A percentile compares a stretch with the other conserved stretches of the same genome.
phyloP scores from a whole-genome alignment of 495 filamentous ascomycete genomes.

The Penicillium simplicissimum region DNA sequence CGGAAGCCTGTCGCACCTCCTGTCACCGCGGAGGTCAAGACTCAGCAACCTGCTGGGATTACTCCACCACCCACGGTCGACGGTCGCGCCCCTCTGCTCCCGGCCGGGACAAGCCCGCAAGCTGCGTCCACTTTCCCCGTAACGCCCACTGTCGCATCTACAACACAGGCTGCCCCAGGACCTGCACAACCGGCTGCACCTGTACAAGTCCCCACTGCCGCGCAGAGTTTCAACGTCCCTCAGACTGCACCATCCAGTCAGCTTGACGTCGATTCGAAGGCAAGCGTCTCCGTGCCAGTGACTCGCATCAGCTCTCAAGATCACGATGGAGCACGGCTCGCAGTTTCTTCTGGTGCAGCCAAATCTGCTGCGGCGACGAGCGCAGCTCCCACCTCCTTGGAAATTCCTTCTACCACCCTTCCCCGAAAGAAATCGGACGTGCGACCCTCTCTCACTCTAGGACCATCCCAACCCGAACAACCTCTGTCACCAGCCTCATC shows the following conservation, averaged over 20 bases:
- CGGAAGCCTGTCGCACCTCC: conserved; percentile 29
- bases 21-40: conserved; percentile 19
- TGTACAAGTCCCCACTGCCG: conserved; percentile 12
- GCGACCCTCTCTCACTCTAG: conserved; percentile 35
- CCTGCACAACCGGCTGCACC: conserved; percentile 17
- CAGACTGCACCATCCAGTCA: conserved; percentile 14
- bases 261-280: conserved; percentile 22
- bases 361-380: conserved; percentile 16
- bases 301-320: conserved; percentile 29
- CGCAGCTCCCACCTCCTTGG: conserved; percentile 19
- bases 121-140: conserved; percentile 12
- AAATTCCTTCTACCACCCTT: conserved; percentile 16
- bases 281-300: conserved; percentile 20
- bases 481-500: conserved; percentile 49
- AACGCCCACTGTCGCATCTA: conserved; percentile 13
- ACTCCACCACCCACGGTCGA: conserved; percentile 25
- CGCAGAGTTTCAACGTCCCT: conserved; percentile 16
- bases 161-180: conserved; percentile 5
- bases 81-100: conserved; percentile 22
- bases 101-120: conserved; percentile 25
- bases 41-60: conserved; percentile 20
- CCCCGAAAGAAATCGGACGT: conserved; percentile 33
- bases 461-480: conserved; percentile 37
- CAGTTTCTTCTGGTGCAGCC: conserved; percentile 18
- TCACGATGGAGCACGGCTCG: conserved; percentile 21